Evolutionary conservation across 176 grass and related monocot species (phyloP), one percentile per base, ranked within the genome.

Genomic region (Phoenix roebelenii): DNA sequence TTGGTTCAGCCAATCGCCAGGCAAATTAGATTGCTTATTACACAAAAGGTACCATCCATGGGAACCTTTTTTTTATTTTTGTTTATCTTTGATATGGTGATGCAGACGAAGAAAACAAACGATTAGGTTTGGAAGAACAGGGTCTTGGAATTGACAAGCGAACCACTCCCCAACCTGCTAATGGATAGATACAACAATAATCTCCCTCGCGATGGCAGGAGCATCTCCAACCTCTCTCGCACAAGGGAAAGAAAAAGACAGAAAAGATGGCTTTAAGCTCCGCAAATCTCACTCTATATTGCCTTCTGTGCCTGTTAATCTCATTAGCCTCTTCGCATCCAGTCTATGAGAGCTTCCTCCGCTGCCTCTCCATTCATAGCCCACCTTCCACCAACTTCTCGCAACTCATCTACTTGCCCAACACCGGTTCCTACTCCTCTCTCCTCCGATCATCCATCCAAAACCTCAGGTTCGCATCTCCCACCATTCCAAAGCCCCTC

Each of bases 401-500:
- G 17, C 39, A 58, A 32, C 49, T 86, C 65, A 63, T 81, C 28
- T 67, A 73, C 71, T 4, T 54, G 3, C 84, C 71, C 7, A 58
- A 25, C 23, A 63, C 53, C 14, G n/a, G 50, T 10, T 32, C 56
- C 23, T 89, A 79, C 75, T 25, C 50, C 10, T 48, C 80, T 0
- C 49, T 84, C 5, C 78, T 88, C 28, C 59, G 59, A 50, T 50
- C 77, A 26, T 87, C 84, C 19, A 78, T 93, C 59, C 76, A 73
- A 58, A 87, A 92, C 76, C 80, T 92, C 24, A 78, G 80, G 32
- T 87, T 92, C 65, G 3, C 78, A 7, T 67, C 70, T 12, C 53
- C 57, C 15, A 10, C 1, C 7, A 79, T 76, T 15, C 65, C 58
- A 9, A 49, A 62, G 14, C 83, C 80, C 18, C 52, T 53, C 50